Evolutionary conservation across 768 basidiomycete genomes (phyloP).

Genomic region (Mrakia blollopis): DNA sequence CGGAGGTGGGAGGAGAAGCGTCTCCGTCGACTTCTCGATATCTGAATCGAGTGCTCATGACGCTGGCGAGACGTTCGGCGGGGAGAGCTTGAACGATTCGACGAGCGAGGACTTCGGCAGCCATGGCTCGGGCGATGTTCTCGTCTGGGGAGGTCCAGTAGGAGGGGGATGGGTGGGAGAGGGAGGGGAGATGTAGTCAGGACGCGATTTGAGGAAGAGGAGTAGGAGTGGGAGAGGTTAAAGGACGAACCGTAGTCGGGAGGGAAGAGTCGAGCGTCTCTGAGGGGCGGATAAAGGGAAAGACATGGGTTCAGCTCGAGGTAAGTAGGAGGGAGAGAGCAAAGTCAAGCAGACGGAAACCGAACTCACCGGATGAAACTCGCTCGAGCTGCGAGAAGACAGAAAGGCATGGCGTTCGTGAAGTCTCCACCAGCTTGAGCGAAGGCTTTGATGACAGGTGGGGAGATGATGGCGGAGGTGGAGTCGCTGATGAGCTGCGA

Average conservation of each 20-base stretch:
- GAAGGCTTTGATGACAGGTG: slow-evolving; percentile 65
- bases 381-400: slow-evolving; percentile 39
- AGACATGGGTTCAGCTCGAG: slow-evolving; percentile 61
- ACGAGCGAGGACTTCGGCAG: slow-evolving; percentile 76
- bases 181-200: background rate
- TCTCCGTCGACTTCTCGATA: slow-evolving; percentile 71
- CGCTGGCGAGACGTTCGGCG: slow-evolving; percentile 58
- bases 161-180: too few species aligned
- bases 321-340: slow-evolving; percentile 29
- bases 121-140: slow-evolving; percentile 69
- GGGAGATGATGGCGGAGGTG: slow-evolving; percentile 78
- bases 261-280: slow-evolving; percentile 54
- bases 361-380: slow-evolving; percentile 24
- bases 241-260: slow-evolving; percentile 17
- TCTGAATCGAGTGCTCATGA: slow-evolving; percentile 68
- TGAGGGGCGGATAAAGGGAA: slow-evolving; percentile 65
- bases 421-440: slow-evolving; percentile 81
- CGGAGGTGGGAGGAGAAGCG: slow-evolving; percentile 64
- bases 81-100: slow-evolving; percentile 67
- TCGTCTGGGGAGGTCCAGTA: slow-evolving; percentile 51
- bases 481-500: slow-evolving; percentile 59
- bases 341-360: background rate
- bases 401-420: slow-evolving; percentile 61
- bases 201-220: too few species aligned
- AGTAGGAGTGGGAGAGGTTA: background rate